A percentile compares a stretch with the other conserved stretches of the same genome.
Conservation (phyloP, 2,329 filamentous ascomycete species). For the Botrytis aclada region DNA sequence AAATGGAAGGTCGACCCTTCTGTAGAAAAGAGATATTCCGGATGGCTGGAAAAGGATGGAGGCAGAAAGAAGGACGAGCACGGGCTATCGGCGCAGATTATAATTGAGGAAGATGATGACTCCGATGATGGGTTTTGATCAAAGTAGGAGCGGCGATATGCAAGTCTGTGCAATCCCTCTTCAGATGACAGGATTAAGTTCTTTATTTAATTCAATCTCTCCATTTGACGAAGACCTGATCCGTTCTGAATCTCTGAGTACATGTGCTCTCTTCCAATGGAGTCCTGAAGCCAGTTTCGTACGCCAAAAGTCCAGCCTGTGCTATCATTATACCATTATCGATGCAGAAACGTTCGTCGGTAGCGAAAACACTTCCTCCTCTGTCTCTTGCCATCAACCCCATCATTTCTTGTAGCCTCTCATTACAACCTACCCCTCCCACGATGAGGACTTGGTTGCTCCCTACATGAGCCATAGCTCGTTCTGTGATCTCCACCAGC, state of each 20-base stretch:
- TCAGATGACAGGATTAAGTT: neutral
- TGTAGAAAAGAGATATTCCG: conserved; percentile 29
- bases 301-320: conserved; percentile 86
- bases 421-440: conserved; percentile 92
- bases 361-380: conserved; percentile 87
- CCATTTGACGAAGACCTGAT: conserved; percentile 79
- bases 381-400: conserved; percentile 86
- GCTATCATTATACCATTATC: conserved; percentile 99
- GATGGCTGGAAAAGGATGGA: conserved; percentile 34
- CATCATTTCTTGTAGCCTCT: conserved; percentile 97
- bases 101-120: conserved; percentile 68
- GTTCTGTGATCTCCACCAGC: conserved; percentile 97
- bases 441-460: conserved; percentile 89
- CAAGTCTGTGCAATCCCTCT: neutral
- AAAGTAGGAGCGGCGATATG: neutral
- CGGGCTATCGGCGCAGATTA: conserved; percentile 61
- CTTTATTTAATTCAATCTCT: conserved; percentile 48
- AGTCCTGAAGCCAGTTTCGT: conserved; percentile 75
- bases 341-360: conserved; percentile 96
- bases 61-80: conserved; percentile 33
- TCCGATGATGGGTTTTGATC: conserved; percentile 42
- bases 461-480: conserved; percentile 97
- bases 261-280: conserved; percentile 77
- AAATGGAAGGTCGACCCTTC: conserved; percentile 21
- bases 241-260: conserved; percentile 78